phyloP scores from a whole-genome alignment of 2,329 filamentous ascomycete species.

The Xylariales sp. region DNA sequence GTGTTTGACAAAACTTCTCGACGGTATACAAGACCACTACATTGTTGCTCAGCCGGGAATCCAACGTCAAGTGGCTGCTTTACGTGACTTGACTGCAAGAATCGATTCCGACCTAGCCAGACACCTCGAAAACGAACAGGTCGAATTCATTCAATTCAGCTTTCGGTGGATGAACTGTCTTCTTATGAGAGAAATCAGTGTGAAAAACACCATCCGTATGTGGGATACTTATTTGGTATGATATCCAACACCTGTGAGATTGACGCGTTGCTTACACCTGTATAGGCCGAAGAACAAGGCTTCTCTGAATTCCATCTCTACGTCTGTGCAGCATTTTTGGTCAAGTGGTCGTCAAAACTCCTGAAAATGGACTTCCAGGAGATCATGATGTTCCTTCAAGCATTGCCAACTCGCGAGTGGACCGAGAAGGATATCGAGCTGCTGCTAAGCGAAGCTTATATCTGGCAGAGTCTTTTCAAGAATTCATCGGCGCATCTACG shows the following conservation, averaged over 20 bases:
- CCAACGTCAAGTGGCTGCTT: conserved; percentile 82
- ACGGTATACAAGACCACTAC: conserved; percentile 98
- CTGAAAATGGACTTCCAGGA: conserved; percentile 98
- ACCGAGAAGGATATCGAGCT: conserved; percentile 98
- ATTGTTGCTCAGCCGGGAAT: conserved; percentile 97
- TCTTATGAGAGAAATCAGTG: conserved; percentile 94
- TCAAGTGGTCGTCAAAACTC: conserved; percentile 96
- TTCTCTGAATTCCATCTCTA: conserved; percentile 99
- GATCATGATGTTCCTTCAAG: conserved; percentile 99
- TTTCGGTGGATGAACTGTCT: conserved; percentile 99
- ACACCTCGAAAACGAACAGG: conserved; percentile 83
- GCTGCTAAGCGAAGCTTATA: conserved; percentile 91
- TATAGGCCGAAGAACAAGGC: conserved; percentile 91
- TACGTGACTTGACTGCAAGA: conserved; percentile 83
- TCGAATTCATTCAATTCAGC: conserved; percentile 99
- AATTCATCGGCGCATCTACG: conserved; percentile 87
- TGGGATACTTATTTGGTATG: conserved; percentile 96
- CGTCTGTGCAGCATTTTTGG: conserved; percentile 93
- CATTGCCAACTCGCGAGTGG: conserved; percentile 87
- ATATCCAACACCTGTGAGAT: conserved; percentile 11
- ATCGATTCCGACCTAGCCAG: conserved; percentile 82
- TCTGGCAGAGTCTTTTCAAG: conserved; percentile 97
- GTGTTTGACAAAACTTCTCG: conserved; percentile 96
- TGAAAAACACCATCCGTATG: conserved; percentile 96
- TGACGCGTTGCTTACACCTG: conserved; percentile 8